Evolutionary conservation across 1,139 yeast species (phyloP).

Genomic region (Yamadazyma songkhlaensis): DNA sequence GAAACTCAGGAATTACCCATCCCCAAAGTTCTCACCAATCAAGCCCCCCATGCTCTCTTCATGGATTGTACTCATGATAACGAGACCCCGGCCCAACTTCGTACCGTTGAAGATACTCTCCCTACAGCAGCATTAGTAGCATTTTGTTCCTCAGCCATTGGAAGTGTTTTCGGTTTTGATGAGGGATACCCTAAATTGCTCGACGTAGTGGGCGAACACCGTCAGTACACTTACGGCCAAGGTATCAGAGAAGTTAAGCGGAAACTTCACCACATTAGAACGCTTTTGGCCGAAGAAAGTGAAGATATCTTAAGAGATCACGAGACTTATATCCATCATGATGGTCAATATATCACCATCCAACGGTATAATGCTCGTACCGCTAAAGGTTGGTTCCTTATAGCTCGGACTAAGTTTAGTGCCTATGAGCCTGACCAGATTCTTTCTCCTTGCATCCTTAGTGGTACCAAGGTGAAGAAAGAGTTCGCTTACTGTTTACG

Average conservation of each 20-base stretch:
- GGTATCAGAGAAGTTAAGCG: constrained; percentile 78
- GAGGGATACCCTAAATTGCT: constrained; percentile 82
- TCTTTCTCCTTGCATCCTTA: constrained; percentile 58
- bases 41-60: constrained; percentile 86
- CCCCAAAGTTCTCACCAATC: constrained; percentile 60
- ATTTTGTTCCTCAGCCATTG: constrained; percentile 90
- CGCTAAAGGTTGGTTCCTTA: constrained; percentile 85
- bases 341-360: constrained; percentile 86
- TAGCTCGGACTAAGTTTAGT: constrained; percentile 80
- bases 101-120: constrained; percentile 90
- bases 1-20: constrained; percentile 49
- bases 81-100: constrained; percentile 81
- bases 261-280: constrained; percentile 56
- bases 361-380: constrained; percentile 82
- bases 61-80: constrained; percentile 99
- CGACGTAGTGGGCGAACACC: constrained; percentile 75
- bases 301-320: constrained; percentile 65
- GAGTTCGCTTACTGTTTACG: constrained; percentile 60
- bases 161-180: constrained; percentile 92
- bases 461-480: constrained; percentile 63
- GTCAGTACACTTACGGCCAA: constrained; percentile 53
- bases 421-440: constrained; percentile 43
- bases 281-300: constrained; percentile 62
- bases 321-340: constrained; percentile 94
- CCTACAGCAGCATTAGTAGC: constrained; percentile 95